Evolutionary conservation across 305 asterid genomes (phyloP), one percentile per base, ranked within the genome.

Genomic region (Ilex paraguariensis): DNA sequence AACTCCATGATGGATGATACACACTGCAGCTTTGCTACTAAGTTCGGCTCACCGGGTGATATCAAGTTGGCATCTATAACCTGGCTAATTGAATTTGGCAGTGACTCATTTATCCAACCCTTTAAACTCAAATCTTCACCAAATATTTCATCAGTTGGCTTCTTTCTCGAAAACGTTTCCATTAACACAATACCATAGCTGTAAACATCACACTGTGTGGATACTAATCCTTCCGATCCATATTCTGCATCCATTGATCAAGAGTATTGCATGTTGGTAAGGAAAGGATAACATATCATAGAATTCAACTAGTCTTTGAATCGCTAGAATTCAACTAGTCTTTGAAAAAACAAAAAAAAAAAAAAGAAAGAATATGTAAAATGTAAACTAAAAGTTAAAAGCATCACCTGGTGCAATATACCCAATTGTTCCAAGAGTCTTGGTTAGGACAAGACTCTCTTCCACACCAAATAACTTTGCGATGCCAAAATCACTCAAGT

Each of bases 391-490:
- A 42, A 7, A 50, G 13, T 12, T 3, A 7, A 12, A 50, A 50
- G 54, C 6, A n/a, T 50, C 54, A 50, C 54, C 54, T 50, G 54
- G 54, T 50, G 54, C 54, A 6, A 50, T 50, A 50, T 50, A 50
- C 15, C 54, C 54, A 11, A 50, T 11, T 50, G 54, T 50, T 10
- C 16, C 54, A 5, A 50, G 17, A 3, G 54, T 50, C 15, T 11
- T 50, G 14, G 54, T 50, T 11, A 7, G 54, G 7, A 14, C 15
- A 14, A 12, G 9, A 14, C 16, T 11, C 54, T 50, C 14, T 14
- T 9, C 16, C 15, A 9, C 17, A 0, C 54, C 54, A 9, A 50
- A 14, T 5, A 50, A 50, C 15, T 50, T 50, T 9, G 54, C 13
- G 2, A 50, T 50, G 54, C 54, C 54, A 50, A 50, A 50, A 50